These are phyloP conservation scores for Musa schizocarpa DNA, from an alignment of 176 grass and related monocot species.

Conservation along the genomic window DNA sequence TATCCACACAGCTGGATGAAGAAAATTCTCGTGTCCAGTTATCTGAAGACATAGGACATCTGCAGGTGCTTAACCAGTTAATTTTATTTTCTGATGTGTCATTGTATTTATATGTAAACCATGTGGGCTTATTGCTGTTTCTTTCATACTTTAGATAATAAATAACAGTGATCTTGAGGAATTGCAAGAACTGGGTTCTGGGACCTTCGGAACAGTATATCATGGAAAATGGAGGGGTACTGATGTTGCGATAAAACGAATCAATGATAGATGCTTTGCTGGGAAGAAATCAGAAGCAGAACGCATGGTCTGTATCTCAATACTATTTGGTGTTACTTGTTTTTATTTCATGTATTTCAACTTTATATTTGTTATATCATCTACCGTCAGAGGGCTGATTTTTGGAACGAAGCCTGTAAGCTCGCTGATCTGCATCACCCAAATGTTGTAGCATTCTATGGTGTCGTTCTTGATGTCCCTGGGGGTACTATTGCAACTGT, in stretches of 20 bases:
- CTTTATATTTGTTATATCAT: background rate
- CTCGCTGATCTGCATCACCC: constrained; percentile 94
- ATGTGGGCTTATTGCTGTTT: background rate
- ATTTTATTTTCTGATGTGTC: constrained; percentile 1
- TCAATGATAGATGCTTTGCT: constrained; percentile 87
- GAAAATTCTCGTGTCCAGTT: constrained; percentile 38
- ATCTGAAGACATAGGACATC: constrained; percentile 47
- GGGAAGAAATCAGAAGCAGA: constrained; percentile 85
- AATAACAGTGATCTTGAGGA: constrained; percentile 24
- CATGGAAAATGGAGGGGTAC: constrained; percentile 98
- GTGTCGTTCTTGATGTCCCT: constrained; percentile 78
- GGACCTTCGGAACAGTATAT: constrained; percentile 92
- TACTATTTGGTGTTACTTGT: background rate
- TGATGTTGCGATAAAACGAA: constrained; percentile 95
- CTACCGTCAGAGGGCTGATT: constrained; percentile 57
- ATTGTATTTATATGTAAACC: constrained; percentile 1
- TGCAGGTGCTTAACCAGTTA: constrained; percentile 40
- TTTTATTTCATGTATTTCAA: constrained; percentile 10
- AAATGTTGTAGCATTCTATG: constrained; percentile 97
- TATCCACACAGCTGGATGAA: constrained; percentile 46
- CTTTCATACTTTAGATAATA: constrained; percentile 49
- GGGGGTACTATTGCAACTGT: constrained; percentile 91
- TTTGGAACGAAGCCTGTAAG: constrained; percentile 88
- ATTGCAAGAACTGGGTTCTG: constrained; percentile 83
- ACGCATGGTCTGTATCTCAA: constrained; percentile 43